These are phyloP conservation scores for Olyra latifolia DNA, from an alignment of 176 grass and related monocot genomes.

Conservation along the genomic window DNA sequence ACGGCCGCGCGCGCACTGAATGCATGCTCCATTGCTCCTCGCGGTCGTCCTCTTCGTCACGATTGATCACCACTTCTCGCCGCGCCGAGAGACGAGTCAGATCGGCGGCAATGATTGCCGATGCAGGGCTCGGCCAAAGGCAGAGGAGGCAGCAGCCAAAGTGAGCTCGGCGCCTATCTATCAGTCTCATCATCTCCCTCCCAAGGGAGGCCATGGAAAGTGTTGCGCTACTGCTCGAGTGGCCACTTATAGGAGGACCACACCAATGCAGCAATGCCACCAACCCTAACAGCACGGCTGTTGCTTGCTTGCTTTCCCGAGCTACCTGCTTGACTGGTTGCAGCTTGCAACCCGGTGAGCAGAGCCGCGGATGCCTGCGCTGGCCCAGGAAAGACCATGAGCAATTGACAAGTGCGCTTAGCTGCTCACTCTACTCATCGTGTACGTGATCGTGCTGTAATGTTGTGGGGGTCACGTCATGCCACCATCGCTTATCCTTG, in stretches of 20 bases:
- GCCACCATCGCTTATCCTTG: background rate
- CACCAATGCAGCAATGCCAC: background rate
- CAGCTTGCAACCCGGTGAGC: background rate
- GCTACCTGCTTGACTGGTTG: slow-evolving; percentile 26
- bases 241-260: slow-evolving; percentile 7
- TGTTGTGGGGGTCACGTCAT: background rate
- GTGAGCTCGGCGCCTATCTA: background rate
- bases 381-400: background rate
- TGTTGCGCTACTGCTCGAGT: background rate
- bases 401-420: background rate
- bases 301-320: slow-evolving; percentile 7
- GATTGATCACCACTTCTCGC: background rate
- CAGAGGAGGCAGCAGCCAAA: background rate
- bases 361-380: background rate
- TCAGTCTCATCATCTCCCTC: background rate
- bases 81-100: background rate
- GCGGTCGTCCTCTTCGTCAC: slow-evolving; percentile 2
- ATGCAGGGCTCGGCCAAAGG: background rate
- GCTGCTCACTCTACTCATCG: background rate
- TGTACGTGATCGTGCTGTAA: background rate
- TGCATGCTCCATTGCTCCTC: background rate
- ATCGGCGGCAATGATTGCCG: background rate
- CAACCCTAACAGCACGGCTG: background rate
- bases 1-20: background rate
- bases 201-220: background rate